A percentile compares a stretch with the other conserved stretches of the same genome.
Evolutionary conservation across 2,329 filamentous ascomycete species (phyloP).

Genomic region (Davidsoniella neocaledoniae): DNA sequence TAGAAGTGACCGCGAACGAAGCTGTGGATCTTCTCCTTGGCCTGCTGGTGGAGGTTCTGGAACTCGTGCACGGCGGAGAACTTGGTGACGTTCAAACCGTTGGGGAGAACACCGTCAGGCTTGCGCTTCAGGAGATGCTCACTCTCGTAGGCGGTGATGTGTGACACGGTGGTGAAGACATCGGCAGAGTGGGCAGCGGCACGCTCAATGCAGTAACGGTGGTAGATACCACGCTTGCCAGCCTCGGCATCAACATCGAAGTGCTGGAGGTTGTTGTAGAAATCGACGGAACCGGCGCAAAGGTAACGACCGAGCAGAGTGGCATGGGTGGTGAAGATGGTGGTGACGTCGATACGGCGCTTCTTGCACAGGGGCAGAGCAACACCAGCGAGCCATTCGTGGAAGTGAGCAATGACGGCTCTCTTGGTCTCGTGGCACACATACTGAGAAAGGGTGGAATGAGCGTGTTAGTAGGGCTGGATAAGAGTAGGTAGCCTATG

Average conservation of each 20-base stretch:
- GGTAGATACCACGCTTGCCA: conserved; percentile 95
- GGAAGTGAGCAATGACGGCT: conserved; percentile 94
- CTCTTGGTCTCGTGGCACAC: conserved; percentile 81
- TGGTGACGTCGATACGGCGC: conserved; percentile 88
- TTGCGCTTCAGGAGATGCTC: conserved; percentile 96
- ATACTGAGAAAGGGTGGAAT: conserved; percentile 39
- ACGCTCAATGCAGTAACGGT: conserved; percentile 94
- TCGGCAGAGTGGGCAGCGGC: conserved; percentile 82
- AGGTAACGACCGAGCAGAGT: conserved; percentile 84
- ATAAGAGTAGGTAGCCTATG: background rate
- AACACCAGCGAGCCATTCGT: conserved; percentile 95
- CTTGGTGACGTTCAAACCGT: conserved; percentile 95
- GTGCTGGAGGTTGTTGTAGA: conserved; percentile 96
- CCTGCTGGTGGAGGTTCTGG: conserved; percentile 90
- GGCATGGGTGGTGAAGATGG: conserved; percentile 96
- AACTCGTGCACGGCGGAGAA: conserved; percentile 98
- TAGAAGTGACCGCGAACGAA: conserved; percentile 98
- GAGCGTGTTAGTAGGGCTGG: background rate
- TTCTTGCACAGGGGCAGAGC: conserved; percentile 83
- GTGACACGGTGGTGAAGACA: conserved; percentile 96
- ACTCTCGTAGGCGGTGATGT: conserved; percentile 96
- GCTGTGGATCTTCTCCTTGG: conserved; percentile 96
- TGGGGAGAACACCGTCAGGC: conserved; percentile 88
- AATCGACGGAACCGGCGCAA: conserved; percentile 92
- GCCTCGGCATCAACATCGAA: conserved; percentile 96